phyloP scores from a whole-genome alignment of 257 asterid genomes.

The Parsonsia alboflavescens region DNA sequence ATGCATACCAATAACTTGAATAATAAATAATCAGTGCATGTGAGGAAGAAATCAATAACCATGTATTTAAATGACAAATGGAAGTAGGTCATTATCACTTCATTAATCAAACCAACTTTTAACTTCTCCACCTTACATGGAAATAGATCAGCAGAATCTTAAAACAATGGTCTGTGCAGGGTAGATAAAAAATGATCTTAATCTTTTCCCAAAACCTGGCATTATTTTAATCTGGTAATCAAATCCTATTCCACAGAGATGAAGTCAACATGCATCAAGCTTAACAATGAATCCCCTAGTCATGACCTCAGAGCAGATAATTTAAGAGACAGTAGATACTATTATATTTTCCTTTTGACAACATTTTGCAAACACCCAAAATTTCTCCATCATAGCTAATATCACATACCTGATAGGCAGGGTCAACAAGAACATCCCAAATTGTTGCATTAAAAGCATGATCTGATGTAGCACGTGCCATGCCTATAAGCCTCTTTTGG shows the following conservation, averaged over 20 bases:
- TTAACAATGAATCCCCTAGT: neutral
- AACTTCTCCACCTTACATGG: neutral
- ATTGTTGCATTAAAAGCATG: conserved; percentile 99
- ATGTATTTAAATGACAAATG: neutral
- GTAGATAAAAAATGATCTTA: neutral
- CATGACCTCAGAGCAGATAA: neutral
- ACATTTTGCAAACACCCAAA: neutral
- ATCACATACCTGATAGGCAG: conserved; percentile 76
- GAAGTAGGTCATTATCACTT: neutral
- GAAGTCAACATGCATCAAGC: neutral
- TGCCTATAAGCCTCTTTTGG: conserved; percentile 86
- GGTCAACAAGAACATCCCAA: conserved; percentile 99
- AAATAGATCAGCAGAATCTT: neutral
- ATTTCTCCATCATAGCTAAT: neutral
- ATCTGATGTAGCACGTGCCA: conserved; percentile 99
- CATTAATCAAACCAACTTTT: neutral
- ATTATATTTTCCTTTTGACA: neutral
- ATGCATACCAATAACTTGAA: neutral
- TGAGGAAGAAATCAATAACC: neutral
- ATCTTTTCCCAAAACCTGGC: neutral
- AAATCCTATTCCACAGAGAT: neutral
- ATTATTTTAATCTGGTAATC: neutral
- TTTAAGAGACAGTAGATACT: neutral
- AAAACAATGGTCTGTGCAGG: neutral
- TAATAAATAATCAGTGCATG: neutral